These are phyloP conservation scores for Monosporascus sp. DNA, from an alignment of 2,329 filamentous ascomycete species.

Conservation along the genomic window DNA sequence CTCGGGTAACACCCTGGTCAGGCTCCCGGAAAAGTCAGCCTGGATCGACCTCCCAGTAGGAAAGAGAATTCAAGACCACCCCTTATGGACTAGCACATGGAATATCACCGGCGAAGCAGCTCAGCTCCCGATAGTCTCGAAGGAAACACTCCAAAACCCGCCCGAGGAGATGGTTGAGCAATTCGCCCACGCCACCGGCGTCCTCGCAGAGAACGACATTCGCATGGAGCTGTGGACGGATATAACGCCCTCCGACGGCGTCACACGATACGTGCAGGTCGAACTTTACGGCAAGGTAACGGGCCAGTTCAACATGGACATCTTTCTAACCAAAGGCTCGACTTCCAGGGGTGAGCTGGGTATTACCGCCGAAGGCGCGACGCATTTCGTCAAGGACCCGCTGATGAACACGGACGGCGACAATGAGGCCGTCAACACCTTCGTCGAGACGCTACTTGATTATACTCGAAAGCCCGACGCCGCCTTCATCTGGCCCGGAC, in stretches of 20 bases:
- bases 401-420: slow-evolving; percentile 2
- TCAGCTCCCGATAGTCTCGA: slow-evolving; percentile 45
- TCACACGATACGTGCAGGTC: slow-evolving; percentile 11
- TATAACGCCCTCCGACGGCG: slow-evolving; percentile 19
- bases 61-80: slow-evolving; percentile 31
- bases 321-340: slow-evolving; percentile 13
- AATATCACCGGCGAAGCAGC: slow-evolving; percentile 7
- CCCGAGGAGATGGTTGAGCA: slow-evolving; percentile 20
- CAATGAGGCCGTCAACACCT: slow-evolving; percentile 1
- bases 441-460: slow-evolving; percentile 1
- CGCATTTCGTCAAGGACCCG: background rate
- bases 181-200: slow-evolving; percentile 36
- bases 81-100: slow-evolving; percentile 1
- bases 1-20: slow-evolving; percentile 12
- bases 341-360: slow-evolving; percentile 6
- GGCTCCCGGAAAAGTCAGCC: slow-evolving; percentile 25
- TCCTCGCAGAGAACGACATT: slow-evolving; percentile 44
- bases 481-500: slow-evolving; percentile 37
- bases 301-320: slow-evolving; percentile 9
- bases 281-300: slow-evolving; percentile 7
- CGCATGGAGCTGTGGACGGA: slow-evolving; percentile 46
- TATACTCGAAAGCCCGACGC: slow-evolving; percentile 1
- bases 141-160: slow-evolving; percentile 32
- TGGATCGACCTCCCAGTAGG: slow-evolving; percentile 36
- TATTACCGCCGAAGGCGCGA: background rate